phyloP scores from a whole-genome alignment of 164 flowering plant genomes.

The Macadamia integrifolia region DNA sequence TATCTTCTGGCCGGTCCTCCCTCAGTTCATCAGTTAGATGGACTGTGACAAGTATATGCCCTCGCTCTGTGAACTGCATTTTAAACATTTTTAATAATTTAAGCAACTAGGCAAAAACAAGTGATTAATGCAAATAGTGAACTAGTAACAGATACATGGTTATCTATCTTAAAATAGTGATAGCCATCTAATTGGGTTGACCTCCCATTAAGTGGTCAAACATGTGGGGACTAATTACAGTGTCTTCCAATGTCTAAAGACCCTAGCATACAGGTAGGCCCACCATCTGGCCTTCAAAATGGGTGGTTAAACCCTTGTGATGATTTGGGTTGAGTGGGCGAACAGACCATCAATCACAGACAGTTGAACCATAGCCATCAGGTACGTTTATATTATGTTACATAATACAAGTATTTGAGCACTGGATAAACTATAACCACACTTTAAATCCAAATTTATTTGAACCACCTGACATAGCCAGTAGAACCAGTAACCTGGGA shows the following conservation, averaged over 20 bases:
- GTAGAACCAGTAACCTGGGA: no score
- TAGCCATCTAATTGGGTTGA: background rate
- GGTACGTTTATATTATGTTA: no score
- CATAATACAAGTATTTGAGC: no score
- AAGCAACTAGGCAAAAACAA: constrained; percentile 4
- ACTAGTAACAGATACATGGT: background rate
- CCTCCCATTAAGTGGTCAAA: background rate
- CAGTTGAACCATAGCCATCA: no score
- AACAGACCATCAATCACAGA: no score
- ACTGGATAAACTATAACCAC: no score
- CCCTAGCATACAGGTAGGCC: no score
- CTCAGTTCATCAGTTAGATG: constrained; percentile 68
- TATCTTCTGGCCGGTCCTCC: constrained; percentile 13
- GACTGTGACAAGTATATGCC: constrained; percentile 82
- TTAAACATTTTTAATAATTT: background rate
- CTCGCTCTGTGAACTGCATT: constrained; percentile 65
- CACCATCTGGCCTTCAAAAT: no score
- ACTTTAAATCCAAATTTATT: no score
- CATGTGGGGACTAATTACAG: background rate
- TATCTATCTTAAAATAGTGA: background rate
- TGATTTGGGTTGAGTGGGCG: no score
- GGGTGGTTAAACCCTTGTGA: no score
- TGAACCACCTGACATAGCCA: no score
- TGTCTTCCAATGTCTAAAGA: background rate
- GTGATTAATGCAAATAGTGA: background rate